These are phyloP conservation scores for Sclerotinia nivalis DNA, from an alignment of 2,329 filamentous ascomycete species.

Conservation along the genomic window DNA sequence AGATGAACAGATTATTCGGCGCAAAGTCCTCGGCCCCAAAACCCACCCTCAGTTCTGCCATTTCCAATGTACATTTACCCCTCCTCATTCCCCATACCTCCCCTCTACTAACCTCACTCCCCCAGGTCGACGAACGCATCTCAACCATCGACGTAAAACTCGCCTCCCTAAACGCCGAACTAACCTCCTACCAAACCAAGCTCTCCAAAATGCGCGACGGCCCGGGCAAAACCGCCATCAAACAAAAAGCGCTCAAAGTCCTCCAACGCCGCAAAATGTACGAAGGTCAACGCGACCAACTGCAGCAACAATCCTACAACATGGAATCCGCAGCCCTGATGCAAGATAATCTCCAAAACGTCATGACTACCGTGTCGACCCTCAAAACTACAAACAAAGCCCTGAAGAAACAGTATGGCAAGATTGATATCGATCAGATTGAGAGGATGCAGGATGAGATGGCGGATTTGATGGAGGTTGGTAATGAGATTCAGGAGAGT, in stretches of 20 bases:
- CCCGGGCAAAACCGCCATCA: slow-evolving; percentile 87
- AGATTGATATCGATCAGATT: slow-evolving; percentile 96
- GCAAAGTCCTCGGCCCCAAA: slow-evolving; percentile 84
- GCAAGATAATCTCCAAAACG: slow-evolving; percentile 98
- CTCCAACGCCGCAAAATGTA: slow-evolving; percentile 92
- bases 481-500: slow-evolving; percentile 97
- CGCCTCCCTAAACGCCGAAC: slow-evolving; percentile 85
- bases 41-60: slow-evolving; percentile 81
- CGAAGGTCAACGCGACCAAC: slow-evolving; percentile 89
- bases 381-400: slow-evolving; percentile 97
- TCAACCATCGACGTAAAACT: slow-evolving; percentile 92
- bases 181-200: slow-evolving; percentile 83
- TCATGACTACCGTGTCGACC: slow-evolving; percentile 93
- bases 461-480: slow-evolving; percentile 95
- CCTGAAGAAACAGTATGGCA: slow-evolving; percentile 90
- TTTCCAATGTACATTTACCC: slow-evolving; percentile 64
- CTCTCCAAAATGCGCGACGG: slow-evolving; percentile 93
- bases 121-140: slow-evolving; percentile 74
- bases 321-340: slow-evolving; percentile 99
- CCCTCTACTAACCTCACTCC: slow-evolving; percentile 26
- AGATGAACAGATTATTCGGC: slow-evolving; percentile 96
- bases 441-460: slow-evolving; percentile 98
- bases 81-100: neutral
- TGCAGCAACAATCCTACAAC: slow-evolving; percentile 95
- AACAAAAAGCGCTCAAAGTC: slow-evolving; percentile 91